phyloP scores from a whole-genome alignment of 2,329 filamentous ascomycete species.

The Penicillium aurantiogriseum region DNA sequence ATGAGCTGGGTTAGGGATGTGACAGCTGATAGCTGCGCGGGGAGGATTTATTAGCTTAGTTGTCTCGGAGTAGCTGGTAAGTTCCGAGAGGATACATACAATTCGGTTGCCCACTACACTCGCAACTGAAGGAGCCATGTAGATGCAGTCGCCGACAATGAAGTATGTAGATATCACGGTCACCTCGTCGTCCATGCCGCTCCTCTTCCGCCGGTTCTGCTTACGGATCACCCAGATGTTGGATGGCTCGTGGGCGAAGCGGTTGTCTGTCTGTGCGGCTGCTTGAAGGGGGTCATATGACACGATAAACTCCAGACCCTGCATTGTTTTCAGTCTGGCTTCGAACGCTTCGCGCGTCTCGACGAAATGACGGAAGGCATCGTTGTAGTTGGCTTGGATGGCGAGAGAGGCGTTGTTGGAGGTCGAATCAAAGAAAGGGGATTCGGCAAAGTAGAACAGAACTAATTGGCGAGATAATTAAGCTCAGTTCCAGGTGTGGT shows the following conservation, averaged over 20 bases:
- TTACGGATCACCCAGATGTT: conserved; percentile 62
- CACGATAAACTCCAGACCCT: conserved; percentile 60
- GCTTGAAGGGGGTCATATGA: conserved; percentile 56
- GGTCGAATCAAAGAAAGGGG: conserved; percentile 61
- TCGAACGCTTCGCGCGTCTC: conserved; percentile 59
- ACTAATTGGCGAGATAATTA: conserved; percentile 38
- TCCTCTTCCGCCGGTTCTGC: conserved; percentile 51
- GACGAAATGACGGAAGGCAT: conserved; percentile 50
- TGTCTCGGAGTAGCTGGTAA: not conserved
- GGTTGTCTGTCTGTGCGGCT: conserved; percentile 41
- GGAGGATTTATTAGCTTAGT: conserved; percentile 5
- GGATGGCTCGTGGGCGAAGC: conserved; percentile 46
- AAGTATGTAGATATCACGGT: conserved; percentile 59
- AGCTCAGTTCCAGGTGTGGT: not conserved
- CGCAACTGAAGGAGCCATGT: conserved; percentile 61
- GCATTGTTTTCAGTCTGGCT: conserved; percentile 52
- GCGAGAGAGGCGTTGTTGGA: conserved; percentile 61
- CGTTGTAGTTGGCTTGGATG: conserved; percentile 52
- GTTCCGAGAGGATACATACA: conserved; percentile 35
- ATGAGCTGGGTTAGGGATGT: conserved; percentile 57
- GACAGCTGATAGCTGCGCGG: conserved; percentile 52
- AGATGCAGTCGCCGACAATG: conserved; percentile 59
- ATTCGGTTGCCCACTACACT: conserved; percentile 57
- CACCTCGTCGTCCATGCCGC: conserved; percentile 48
- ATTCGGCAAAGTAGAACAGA: conserved; percentile 61